phyloP scores from a whole-genome alignment of 192 early-diverging fungal genomes.

The Rhizoclosmatium sp. region DNA sequence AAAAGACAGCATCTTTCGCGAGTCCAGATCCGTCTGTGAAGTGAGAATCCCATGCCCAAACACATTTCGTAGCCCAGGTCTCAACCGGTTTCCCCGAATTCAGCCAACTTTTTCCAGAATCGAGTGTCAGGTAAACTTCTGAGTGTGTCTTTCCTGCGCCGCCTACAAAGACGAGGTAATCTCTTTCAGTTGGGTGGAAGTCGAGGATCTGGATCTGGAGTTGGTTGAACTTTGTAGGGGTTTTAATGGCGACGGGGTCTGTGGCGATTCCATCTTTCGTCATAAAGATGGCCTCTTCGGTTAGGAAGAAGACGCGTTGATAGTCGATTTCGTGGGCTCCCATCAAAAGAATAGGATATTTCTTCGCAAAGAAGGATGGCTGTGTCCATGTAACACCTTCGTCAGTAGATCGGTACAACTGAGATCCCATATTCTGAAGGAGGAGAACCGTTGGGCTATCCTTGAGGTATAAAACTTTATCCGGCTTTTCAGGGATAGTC shows the following conservation, averaged over 20 bases:
- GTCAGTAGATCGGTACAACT: conserved; percentile 72
- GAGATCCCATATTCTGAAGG: conserved; percentile 62
- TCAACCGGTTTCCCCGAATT: conserved; percentile 62
- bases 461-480: conserved; percentile 72
- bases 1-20: conserved; percentile 76
- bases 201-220: conserved; percentile 78
- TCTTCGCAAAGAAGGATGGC: conserved; percentile 51
- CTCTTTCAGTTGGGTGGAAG: conserved; percentile 84
- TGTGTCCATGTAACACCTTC: conserved; percentile 79
- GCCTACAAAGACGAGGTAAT: conserved; percentile 88
- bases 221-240: conserved; percentile 71
- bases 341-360: conserved; percentile 62
- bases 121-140: conserved; percentile 71
- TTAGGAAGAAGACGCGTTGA: conserved; percentile 61
- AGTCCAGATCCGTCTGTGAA: conserved; percentile 39
- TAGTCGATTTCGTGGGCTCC: conserved; percentile 75
- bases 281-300: conserved; percentile 42
- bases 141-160: conserved; percentile 67
- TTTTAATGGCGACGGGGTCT: conserved; percentile 53
- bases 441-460: conserved; percentile 69
- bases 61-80: conserved; percentile 85
- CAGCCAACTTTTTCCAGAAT: conserved; percentile 77
- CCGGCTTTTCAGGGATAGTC: conserved; percentile 58
- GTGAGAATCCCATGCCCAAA: conserved; percentile 59
- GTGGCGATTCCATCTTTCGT: conserved; percentile 67